Base-by-base conservation (phyloP, 2,329 filamentous ascomycete genomes). In the Neonectria neomacrospora region DNA sequence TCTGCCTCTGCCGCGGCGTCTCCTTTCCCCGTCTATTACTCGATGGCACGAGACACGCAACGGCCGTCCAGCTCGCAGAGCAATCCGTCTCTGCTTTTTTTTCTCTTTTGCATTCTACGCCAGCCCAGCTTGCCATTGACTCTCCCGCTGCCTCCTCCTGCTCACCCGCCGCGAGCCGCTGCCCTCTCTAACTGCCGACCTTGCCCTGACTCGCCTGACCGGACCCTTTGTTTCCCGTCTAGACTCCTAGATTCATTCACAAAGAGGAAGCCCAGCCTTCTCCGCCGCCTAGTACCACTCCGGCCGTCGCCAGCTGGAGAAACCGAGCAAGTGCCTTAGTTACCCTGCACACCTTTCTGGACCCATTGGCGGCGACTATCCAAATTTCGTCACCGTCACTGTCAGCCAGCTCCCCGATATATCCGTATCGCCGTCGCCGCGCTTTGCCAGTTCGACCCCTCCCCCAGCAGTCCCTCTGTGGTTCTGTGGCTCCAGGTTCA, bases 31-130 rank as follows among this genome's bases (percentile, higher is more conserved):
- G 71, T 76, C 71, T 66, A 37, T 68, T 71, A 71, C 63, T 77
- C 71, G 70, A 71, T 80, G 80, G 79, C 78, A 80, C 78, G 77
- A 80, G 77, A 78, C 75, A 76, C 71, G 75, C 78, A 78, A 74
- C 76, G 70, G 75, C 74, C 71, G 71, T 79, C 75, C 73, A 74
- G 72, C 74, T 76, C 74, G 73, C 76, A 75, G 75, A 77, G 74
- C 74, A 75, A 67, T 54, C 64, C 61, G 61, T 65, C 63, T 64
- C 65, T 64, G 63, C 54, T 48, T 65, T 64, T 56, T 61, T 62
- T 53, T 62, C 54, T 48, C 64, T 64, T 56, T 61, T 62, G 51
- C 39, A 12, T 44, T 45, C 20, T 61, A 47, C 26, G 52, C 28
- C 30, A 23, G 42, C 50, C 45, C 41, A 54, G 45, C 54, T 22